Conservation (phyloP, 1,284 basidiomycete genomes). For the Hortiboletus rubellus region DNA sequence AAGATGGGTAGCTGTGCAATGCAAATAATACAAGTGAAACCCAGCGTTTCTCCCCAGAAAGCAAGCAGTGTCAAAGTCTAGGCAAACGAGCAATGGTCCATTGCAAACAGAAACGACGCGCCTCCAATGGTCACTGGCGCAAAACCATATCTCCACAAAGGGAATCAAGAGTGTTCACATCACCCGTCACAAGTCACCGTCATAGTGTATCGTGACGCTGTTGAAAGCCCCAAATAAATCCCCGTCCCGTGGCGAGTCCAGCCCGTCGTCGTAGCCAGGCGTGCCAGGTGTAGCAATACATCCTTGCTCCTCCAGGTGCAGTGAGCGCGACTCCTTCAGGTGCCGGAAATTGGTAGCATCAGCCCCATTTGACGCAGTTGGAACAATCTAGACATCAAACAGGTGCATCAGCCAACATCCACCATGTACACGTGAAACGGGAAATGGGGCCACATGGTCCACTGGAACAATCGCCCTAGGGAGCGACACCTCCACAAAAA, state of each 20-base stretch:
- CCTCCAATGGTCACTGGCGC: conserved; percentile 8
- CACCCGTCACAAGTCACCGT: conserved; percentile 55
- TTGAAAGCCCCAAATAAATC: conserved; percentile 83
- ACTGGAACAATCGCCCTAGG: not conserved
- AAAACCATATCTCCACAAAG: conserved; percentile 8
- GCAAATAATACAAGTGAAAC: conserved; percentile 39
- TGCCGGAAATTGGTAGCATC: conserved; percentile 92
- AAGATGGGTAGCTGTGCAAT: conserved; percentile 29
- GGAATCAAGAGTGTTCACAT: not conserved
- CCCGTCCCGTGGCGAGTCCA: conserved; percentile 43
- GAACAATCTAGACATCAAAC: conserved; percentile 66
- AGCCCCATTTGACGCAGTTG: conserved; percentile 76
- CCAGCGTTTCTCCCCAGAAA: conserved; percentile 19
- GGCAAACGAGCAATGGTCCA: conserved; percentile 10
- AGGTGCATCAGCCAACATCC: conserved; percentile 24
- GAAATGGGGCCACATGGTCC: conserved; percentile 14
- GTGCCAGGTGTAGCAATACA: conserved; percentile 36
- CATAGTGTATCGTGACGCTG: conserved; percentile 85
- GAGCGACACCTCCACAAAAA: conserved; percentile 8
- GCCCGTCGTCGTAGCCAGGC: conserved; percentile 47
- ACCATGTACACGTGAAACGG: conserved; percentile 10
- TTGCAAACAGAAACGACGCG: conserved; percentile 19
- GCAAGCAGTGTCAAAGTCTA: conserved; percentile 28
- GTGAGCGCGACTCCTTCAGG: conserved; percentile 85
- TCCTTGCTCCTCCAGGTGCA: conserved; percentile 78